These are phyloP conservation scores for Metarhizium anisopliae DNA, from an alignment of 2,329 filamentous ascomycete genomes.

Conservation along the genomic window DNA sequence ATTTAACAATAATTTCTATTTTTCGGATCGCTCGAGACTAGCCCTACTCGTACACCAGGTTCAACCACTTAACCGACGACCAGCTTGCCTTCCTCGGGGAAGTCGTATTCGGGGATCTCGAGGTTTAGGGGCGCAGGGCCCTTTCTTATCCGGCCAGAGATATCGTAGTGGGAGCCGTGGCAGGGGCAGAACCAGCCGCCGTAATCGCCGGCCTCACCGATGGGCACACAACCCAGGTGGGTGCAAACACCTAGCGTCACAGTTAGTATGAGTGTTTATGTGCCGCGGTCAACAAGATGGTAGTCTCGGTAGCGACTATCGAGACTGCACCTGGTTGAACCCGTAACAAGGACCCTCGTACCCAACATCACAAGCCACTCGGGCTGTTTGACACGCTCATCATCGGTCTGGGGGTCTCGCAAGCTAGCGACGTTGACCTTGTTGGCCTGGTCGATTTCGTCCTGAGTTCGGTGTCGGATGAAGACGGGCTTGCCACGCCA, in stretches of 20 bases:
- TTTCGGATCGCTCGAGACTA: not conserved
- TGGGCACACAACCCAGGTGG: slow-evolving; percentile 97
- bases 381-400: slow-evolving; percentile 92
- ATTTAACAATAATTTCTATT: slow-evolving; percentile 8
- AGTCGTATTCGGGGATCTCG: slow-evolving; percentile 87
- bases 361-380: slow-evolving; percentile 99
- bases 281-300: not conserved
- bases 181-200: slow-evolving; percentile 99
- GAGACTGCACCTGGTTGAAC: not conserved
- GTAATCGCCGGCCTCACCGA: slow-evolving; percentile 95
- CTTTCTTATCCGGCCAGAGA: slow-evolving; percentile 96
- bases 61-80: slow-evolving; percentile 70
- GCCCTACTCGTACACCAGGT: slow-evolving; percentile 13
- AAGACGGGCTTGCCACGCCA: slow-evolving; percentile 99
- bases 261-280: not conserved
- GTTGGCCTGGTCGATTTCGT: slow-evolving; percentile 94
- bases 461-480: slow-evolving; percentile 91
- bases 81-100: slow-evolving; percentile 80
- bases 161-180: slow-evolving; percentile 99
- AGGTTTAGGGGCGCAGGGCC: slow-evolving; percentile 96
- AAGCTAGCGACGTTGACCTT: slow-evolving; percentile 72
- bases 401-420: slow-evolving; percentile 84
- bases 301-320: not conserved
- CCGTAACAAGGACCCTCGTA: slow-evolving; percentile 30
- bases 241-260: slow-evolving; percentile 82